Percentiles rank a stretch among this genome's conserved stretches.
phyloP scores from a whole-genome alignment of 495 filamentous ascomycete genomes.

The Talaromyces borbonicus region DNA sequence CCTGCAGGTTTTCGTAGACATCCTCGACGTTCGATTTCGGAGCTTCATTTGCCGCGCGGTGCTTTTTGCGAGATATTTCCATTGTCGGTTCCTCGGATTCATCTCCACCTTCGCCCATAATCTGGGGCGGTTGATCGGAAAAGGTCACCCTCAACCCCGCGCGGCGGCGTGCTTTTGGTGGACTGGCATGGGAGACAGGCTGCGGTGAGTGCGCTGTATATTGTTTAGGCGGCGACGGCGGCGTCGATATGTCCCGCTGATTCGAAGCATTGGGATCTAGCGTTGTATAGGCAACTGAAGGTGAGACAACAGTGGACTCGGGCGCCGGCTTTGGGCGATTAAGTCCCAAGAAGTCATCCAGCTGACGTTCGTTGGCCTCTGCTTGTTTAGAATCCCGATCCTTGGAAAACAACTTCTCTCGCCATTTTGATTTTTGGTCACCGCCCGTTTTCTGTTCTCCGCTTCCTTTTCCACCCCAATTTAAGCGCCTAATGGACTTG shows the following conservation, averaged over 20 bases:
- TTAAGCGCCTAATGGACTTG: constrained; percentile 4
- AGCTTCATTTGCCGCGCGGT: constrained; percentile 28
- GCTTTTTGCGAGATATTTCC: constrained; percentile 51
- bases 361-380: constrained; percentile 27
- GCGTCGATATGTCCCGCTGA: constrained; percentile 16
- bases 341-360: constrained; percentile 37
- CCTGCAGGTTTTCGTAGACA: constrained; percentile 7
- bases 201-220: constrained; percentile 9
- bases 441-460: background rate
- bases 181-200: constrained; percentile 7
- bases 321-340: constrained; percentile 18
- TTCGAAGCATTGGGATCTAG: constrained; percentile 9
- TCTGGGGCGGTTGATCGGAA: constrained; percentile 50
- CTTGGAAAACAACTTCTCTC: constrained; percentile 38
- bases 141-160: constrained; percentile 69
- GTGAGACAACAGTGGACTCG: background rate
- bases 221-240: constrained; percentile 8
- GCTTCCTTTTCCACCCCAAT: constrained; percentile 1
- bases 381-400: constrained; percentile 24
- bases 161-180: constrained; percentile 27
- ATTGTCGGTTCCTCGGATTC: constrained; percentile 59
- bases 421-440: constrained; percentile 33
- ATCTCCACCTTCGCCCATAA: constrained; percentile 84
- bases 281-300: background rate
- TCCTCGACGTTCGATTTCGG: constrained; percentile 2